phyloP scores from a whole-genome alignment of 176 grass and related monocot species.

The Phoenix roebelenii region DNA sequence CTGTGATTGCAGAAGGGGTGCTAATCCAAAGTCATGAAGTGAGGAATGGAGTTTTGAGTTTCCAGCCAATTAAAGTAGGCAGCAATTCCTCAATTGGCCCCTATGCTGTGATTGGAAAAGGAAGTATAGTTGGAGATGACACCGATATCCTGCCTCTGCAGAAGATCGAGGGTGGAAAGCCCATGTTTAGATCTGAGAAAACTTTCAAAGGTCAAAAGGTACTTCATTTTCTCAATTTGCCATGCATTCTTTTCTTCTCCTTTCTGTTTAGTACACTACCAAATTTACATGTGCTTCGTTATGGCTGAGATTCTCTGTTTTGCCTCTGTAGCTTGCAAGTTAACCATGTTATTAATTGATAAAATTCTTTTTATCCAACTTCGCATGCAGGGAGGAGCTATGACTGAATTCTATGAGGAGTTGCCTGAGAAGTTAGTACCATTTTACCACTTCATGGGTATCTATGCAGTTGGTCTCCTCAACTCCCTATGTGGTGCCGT shows the following conservation, averaged over 20 bases:
- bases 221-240: conserved; percentile 4
- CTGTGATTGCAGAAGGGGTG: conserved; percentile 55
- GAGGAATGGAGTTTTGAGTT: conserved; percentile 40
- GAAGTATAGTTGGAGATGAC: conserved; percentile 31
- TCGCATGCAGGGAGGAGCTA: conserved; percentile 30
- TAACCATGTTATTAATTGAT: too few species aligned
- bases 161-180: conserved; percentile 30
- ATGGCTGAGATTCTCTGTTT: too few species aligned
- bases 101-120: conserved; percentile 49
- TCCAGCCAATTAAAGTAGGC: conserved; percentile 39
- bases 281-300: too few species aligned
- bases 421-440: conserved; percentile 8
- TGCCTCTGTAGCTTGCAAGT: too few species aligned
- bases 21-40: conserved; percentile 57
- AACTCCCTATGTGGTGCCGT: conserved; percentile 42
- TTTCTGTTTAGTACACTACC: too few species aligned
- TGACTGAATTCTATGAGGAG: conserved; percentile 12
- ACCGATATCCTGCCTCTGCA: conserved; percentile 36
- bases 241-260: not conserved
- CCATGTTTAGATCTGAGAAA: conserved; percentile 9
- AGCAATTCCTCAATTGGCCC: conserved; percentile 41
- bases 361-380: not conserved
- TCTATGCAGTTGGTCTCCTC: conserved; percentile 48
- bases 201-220: conserved; percentile 33
- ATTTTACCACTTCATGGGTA: conserved; percentile 45